phyloP scores from a whole-genome alignment of 2,329 filamentous ascomycete genomes.

The Sclerotinia nivalis region DNA sequence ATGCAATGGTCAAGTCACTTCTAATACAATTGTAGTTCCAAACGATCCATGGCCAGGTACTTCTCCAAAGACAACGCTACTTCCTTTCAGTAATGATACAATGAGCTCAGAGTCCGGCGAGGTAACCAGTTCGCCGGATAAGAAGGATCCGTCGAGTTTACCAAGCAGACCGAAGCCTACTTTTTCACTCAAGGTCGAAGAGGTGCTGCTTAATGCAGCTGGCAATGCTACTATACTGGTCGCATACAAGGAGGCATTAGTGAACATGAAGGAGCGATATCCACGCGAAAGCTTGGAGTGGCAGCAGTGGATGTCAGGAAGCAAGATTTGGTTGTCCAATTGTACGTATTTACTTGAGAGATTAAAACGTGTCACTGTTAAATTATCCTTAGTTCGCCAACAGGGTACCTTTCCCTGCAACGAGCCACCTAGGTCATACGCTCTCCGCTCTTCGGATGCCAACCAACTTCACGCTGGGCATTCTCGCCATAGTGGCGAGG shows the following conservation, averaged over 20 bases:
- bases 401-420: slow-evolving; percentile 8
- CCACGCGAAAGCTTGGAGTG: slow-evolving; percentile 21
- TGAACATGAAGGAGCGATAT: slow-evolving; percentile 8
- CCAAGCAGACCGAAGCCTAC: slow-evolving; percentile 1
- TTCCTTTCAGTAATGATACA: not conserved
- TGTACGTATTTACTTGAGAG: slow-evolving; percentile 11
- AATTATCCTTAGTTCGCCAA: not conserved
- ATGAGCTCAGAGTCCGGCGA: slow-evolving; percentile 10
- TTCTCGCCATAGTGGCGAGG: not conserved
- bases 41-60: not conserved
- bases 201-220: not conserved
- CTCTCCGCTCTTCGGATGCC: not conserved
- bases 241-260: not conserved
- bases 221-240: not conserved
- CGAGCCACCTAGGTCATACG: slow-evolving; percentile 15
- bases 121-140: slow-evolving; percentile 2
- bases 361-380: not conserved
- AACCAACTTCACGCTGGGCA: not conserved
- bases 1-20: not conserved
- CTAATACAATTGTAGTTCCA: slow-evolving; percentile 1
- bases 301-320: slow-evolving; percentile 25
- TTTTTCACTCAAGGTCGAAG: slow-evolving; percentile 1
- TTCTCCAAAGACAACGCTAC: not conserved
- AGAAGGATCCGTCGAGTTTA: not conserved
- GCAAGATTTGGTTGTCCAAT: slow-evolving; percentile 24